Base-by-base conservation (phyloP, 768 basidiomycete species). In the Candolleomyces aberdarensis region DNA sequence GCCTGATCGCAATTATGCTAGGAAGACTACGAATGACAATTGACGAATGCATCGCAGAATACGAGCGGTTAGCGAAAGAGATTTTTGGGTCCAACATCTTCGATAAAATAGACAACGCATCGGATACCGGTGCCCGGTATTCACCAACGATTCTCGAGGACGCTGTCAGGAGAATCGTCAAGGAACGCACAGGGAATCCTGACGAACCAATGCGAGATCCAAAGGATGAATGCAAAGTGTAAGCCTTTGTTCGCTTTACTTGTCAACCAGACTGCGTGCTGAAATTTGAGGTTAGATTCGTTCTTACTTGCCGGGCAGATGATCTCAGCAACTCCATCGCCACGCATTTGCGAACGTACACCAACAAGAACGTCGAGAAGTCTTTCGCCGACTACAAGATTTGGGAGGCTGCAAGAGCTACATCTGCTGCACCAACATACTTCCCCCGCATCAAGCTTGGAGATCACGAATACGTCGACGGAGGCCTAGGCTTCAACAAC, bases 1-100 rank as follows among this genome's bases (percentile, higher is more conserved):
- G 71, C 3, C 48, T 77, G 13, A 76, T 76, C 19, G 74, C 75
- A 2, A 67, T 77, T 15, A 76, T 77, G 74, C 70, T 77, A 8
- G 75, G 76, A 10, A 68, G 76, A 6, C 69, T 78, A 10, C 70
- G 68, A 15, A 75, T 76, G 72, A 47, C 73, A 0, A 62, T 78
- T n/a, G 65, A 71, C 19, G 67, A 78, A 51, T 75, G 73, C 59
- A 72, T 72, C 43, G 48, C 63, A 2, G 67, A 57, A 11, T 78
- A 76, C 51, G 58, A 62, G 4, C 55, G 50, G 9, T 56, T 78
- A 6, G 65, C 74, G 9, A 65, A 64, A 31, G 60, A 67, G n/a
- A 72, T 78, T 5, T 78, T 78, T 61, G 59, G 61, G 5, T 26
- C 26, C 26, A 26, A 26, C 26, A 26, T 26, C 26, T 26, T 26